Base-by-base conservation (phyloP, 345 rosid species). In the Syzygium oleosum region DNA sequence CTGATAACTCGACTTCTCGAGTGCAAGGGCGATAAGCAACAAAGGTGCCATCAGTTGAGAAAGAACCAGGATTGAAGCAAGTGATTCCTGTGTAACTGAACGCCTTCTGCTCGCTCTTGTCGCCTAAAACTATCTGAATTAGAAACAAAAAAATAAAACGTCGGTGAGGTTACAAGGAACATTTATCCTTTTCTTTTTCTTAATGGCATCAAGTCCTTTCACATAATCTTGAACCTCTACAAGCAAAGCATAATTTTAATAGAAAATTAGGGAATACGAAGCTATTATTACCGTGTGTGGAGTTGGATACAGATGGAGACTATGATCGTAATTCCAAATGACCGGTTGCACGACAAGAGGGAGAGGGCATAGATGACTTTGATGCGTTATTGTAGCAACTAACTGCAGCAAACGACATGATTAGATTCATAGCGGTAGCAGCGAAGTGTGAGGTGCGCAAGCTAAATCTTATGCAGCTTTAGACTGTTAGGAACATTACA, bases 281-380 rank as follows among this genome's bases (percentile, higher is more conserved):
- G 84, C 6, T 31, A 90, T 54, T n/a, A 80, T 58, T 92, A 98
- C 99, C 97, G 96, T 91, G 83, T 98, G 94, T 84, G 99, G 99
- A 91, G 97, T 93, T 73, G 99, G 99, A 91, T 93, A 96, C 23
- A 96, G 95, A 91, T 94, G 96, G 87, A 98, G 99, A 91, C 92
- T 87, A 91, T 96, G 99, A 87, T 96, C 99, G 34, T 94, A 98
- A 90, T 96, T 98, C 99, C 99, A 98, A 85, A 96, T 95, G 84
- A 98, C 93, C 63, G 99, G 98, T 86, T 96, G 99, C 79, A 94
- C 94, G 88, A 94, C 89, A 52, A 98, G 98, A 91, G 99, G 99
- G 34, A 98, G 92, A 52, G 99, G 99, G 61, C 99, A 96, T 59
- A 98, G 92, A 91, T 98, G 99, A 91, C 99, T 94, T 89, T 98